Conservation (phyloP, 2,329 filamentous ascomycete species). For the Aureobasidium sp. region DNA sequence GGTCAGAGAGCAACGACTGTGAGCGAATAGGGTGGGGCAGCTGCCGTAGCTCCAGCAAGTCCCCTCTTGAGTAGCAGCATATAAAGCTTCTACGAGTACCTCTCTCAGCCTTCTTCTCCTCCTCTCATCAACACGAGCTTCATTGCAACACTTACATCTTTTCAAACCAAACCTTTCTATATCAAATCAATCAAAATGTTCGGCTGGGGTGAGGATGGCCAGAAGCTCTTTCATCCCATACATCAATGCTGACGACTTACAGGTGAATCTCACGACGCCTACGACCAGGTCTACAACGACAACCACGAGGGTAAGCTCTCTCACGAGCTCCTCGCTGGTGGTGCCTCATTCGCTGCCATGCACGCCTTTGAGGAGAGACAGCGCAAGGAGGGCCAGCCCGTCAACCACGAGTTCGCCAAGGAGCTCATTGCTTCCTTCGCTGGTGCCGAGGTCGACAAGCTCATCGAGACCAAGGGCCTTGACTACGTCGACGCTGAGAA, state of each 20-base stretch:
- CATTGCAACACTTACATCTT: conserved; percentile 12
- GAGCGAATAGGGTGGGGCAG: conserved; percentile 10
- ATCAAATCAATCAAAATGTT: conserved; percentile 34
- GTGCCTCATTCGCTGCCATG: conserved; percentile 71
- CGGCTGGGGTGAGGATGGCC: conserved; percentile 34
- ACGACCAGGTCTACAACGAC: conserved; percentile 49
- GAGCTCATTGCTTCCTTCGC: conserved; percentile 67
- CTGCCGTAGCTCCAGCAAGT: not conserved
- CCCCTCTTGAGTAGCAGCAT: not conserved
- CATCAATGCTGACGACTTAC: not conserved
- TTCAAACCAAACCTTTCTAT: conserved; percentile 10
- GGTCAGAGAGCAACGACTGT: conserved; percentile 5
- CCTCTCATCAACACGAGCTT: conserved; percentile 9
- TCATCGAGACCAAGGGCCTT: conserved; percentile 53
- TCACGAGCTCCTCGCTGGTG: conserved; percentile 70
- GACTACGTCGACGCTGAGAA: conserved; percentile 44
- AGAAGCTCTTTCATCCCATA: not conserved
- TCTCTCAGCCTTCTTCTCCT: conserved; percentile 40
- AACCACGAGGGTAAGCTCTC: conserved; percentile 56
- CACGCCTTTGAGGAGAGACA: conserved; percentile 72
- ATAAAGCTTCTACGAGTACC: conserved; percentile 6
- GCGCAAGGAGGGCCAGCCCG: conserved; percentile 61
- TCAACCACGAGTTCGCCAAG: conserved; percentile 70
- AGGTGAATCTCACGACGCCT: conserved; percentile 49
- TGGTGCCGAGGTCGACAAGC: conserved; percentile 68